These are phyloP conservation scores for Hydrangea macrophylla DNA, from an alignment of 148 eudicot species.

Conservation along the genomic window DNA sequence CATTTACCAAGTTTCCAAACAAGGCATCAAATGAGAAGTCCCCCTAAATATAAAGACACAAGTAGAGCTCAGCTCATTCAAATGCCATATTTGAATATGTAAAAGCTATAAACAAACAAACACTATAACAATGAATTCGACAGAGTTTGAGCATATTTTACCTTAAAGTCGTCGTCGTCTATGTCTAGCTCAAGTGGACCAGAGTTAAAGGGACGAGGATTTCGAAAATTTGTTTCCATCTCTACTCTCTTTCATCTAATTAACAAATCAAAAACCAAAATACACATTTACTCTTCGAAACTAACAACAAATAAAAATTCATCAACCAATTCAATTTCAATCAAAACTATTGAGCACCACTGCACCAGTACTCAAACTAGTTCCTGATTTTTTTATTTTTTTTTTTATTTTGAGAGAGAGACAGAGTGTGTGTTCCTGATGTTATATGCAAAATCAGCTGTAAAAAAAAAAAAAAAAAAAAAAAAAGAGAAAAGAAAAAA, in stretches of 20 bases:
- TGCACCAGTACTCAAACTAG: not conserved
- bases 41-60: conserved; percentile 46
- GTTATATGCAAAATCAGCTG: too few species aligned
- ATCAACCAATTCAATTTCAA: not conserved
- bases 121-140: not conserved
- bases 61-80: conserved; percentile 4
- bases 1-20: conserved; percentile 89
- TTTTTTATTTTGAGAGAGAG: too few species aligned
- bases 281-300: not conserved
- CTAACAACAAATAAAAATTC: not conserved
- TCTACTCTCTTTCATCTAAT: conserved; percentile 48
- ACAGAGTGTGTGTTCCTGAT: too few species aligned
- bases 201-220: conserved; percentile 40
- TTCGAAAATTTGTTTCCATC: conserved; percentile 34
- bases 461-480: too few species aligned
- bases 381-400: too few species aligned
- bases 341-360: not conserved
- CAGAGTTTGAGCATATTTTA: conserved; percentile 22
- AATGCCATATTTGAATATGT: not conserved
- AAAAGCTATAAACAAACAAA: not conserved
- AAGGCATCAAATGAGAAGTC: conserved; percentile 95
- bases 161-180: conserved; percentile 98
- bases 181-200: conserved; percentile 69
- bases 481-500: too few species aligned
- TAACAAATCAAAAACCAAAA: not conserved